These are phyloP conservation scores for Bigelowiella natans DNA, from an alignment of 78 protist genomes.

Conservation along the genomic window DNA sequence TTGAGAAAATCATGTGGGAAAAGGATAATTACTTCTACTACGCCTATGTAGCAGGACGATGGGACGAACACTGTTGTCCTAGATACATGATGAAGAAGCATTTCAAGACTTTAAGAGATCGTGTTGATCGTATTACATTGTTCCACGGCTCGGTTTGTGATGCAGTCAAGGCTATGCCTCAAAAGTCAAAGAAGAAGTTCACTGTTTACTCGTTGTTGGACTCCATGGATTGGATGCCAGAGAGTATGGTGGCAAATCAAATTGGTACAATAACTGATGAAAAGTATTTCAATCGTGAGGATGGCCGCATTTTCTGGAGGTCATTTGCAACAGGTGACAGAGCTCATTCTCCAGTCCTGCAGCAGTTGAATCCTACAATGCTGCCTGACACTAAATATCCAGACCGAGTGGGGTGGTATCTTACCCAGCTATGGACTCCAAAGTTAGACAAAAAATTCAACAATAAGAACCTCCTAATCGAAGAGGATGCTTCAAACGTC, in stretches of 20 bases:
- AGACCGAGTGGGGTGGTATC: not conserved
- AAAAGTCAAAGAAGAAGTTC: not conserved
- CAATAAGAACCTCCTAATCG: not conserved
- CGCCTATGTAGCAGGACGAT: not conserved
- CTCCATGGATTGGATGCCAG: not conserved
- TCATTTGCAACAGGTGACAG: not conserved
- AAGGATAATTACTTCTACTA: not conserved
- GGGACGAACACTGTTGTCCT: not conserved
- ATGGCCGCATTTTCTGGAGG: not conserved
- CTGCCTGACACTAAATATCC: not conserved
- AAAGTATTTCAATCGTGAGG: not conserved
- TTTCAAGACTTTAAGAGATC: not conserved
- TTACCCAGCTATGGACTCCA: not conserved
- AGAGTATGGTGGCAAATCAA: not conserved
- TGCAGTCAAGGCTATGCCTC: not conserved
- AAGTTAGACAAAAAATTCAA: not conserved
- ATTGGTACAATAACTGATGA: not conserved
- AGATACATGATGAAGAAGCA: not conserved
- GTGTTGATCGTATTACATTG: not conserved
- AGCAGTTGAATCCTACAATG: not conserved
- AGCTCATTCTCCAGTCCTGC: not conserved
- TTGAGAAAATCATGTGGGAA: not conserved
- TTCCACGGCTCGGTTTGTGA: not conserved
- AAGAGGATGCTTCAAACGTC: not conserved
- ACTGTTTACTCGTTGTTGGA: not conserved